Evolutionary conservation across 371 early-diverging fungal species (phyloP), one percentile per base, ranked within the genome.

Genomic region (Saksenaea oblongispora): DNA sequence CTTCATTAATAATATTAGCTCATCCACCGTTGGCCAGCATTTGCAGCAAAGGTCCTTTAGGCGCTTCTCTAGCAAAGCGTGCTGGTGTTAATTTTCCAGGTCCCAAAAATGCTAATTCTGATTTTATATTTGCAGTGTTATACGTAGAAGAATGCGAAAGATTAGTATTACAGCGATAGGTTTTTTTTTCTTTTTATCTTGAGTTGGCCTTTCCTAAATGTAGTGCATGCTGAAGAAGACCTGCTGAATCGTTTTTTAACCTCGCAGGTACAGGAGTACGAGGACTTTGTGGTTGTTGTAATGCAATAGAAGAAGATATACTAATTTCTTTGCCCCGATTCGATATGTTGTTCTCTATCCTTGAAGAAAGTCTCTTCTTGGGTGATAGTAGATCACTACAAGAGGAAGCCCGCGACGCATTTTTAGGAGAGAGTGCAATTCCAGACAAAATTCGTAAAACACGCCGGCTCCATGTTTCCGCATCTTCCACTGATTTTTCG

Each of bases 401-500:
- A 22, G 51, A 47, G 7, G 51, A 47, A 22, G 51, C 51, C 24
- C 51, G 51, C 22, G 51, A 47, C 3, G 51, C 51, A 22, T 47
- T 47, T 22, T 47, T 47, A 10, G 51, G 51, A n/a, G 51, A 22
- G 22, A 18, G 51, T 5, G 17, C 24, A 5, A 47, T 47, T 8
- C 51, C 24, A 1, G 24, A 47, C 17, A 47, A 22, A 22, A 47
- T 47, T 22, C 51, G 51, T 22, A 47, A 11, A 47, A 47, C 51
- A 4, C 51, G 51, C 17, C 51, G 51, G 27, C 51, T 47, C 51
- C 51, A 47, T 3, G 51, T 47, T 47, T 47, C 51, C 51, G 51
- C 51, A 11, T 47, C 51, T 47, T 47, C 51, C 9, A 47, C 51
- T 22, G 51, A 47, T 47, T 47, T 47, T 47, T 47, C 51, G 51